Evolutionary conservation across 192 early-diverging fungal genomes (phyloP), one percentile per base, ranked within the genome.

Genomic region (Linnemannia schmuckeri): DNA sequence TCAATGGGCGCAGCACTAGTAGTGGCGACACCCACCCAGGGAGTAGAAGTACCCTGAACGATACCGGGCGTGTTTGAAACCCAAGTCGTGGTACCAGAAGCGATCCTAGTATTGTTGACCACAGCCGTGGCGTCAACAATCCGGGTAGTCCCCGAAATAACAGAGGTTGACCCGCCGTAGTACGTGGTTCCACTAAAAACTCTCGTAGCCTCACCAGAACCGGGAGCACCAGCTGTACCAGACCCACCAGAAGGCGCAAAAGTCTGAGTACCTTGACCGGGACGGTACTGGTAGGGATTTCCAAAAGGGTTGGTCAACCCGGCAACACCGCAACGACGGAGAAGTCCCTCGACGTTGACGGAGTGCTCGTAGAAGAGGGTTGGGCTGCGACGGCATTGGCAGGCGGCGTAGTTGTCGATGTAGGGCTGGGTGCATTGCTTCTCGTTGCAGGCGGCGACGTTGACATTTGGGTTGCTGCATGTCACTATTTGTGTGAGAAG

Each of bases 351-450:
- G 12, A 84, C 77, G 18, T 79, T 76, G 20, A 79, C 66, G 1
- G 82, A 73, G 72, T 80, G 42, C 57, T 71, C 79, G 20, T 70
- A 81, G 42, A 81, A 81, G 1, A 42, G 15, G 55, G 72, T 76
- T 0, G 68, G n/a, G 69, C 61, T 76, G 15, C 69, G 68, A 72
- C 74, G 66, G 54, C 80, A 82, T 40, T 76, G 63, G 33, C 80
- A 82, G 17, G 80, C 80, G 54, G 80, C 44, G 73, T 82, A 82
- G 52, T 82, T 76, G 54, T 82, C 52, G 7, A 82, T 72, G 42
- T 82, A 82, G 12, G 38, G 20, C 69, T 82, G 80, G 74, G 27
- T 82, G 74, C 80, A 82, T 70, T 82, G 80, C 40, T 72, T 82
- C 8, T 49, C 80, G 61, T 82, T 82, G 74, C 80, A 82, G n/a